Base-by-base conservation (phyloP, 1,284 basidiomycete genomes). In the Ustilago nuda region DNA sequence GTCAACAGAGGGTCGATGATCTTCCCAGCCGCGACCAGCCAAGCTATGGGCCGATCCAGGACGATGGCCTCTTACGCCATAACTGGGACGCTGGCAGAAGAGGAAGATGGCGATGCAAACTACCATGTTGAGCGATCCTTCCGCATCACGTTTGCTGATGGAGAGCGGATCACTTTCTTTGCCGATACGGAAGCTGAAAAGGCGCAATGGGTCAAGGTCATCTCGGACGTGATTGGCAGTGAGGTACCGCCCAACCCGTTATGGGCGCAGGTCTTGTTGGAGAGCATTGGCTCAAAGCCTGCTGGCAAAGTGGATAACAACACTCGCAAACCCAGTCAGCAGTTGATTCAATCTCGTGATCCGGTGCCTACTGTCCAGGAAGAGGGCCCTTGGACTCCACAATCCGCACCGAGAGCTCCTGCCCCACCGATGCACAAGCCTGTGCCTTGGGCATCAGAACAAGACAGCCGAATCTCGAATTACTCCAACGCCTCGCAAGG, bases 131-230 rank as follows among this genome's bases (percentile, higher is more conserved):
- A 94, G 76, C 90, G 93, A 53, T 94, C 92, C 3, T 98, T 98
- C 90, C 89, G 92, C 57, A 87, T 99, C 55, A 87, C 92, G 8
- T 98, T 99, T 87, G 89, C 90, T 5, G 89, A 91, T 57, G 90
- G 91, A 45, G 91, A 95, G 81, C 90, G 92, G 63, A 97, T 98
- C 75, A 87, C 90, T 6, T 98, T 98, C 88, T 94, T 92, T 81
- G 94, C 95, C 36, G 95, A 98, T 86, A 92, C 91, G 12, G 93
- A 95, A 76, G 91, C 92, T 71, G 93, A 95, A 84, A 98, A 97
- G 87, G 87, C 88, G 15, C 89, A 89, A 87, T 99, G 95, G 95
- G 94, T 85, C 82, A 91, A 88, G 17, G 66, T 72, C 4, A 69
- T 85, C 27, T 69, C 62, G 11, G 76, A 76, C 37, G 66, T 84